Base-by-base conservation (phyloP, 1,139 yeast genomes). In the Geotrichum carabidarum region DNA sequence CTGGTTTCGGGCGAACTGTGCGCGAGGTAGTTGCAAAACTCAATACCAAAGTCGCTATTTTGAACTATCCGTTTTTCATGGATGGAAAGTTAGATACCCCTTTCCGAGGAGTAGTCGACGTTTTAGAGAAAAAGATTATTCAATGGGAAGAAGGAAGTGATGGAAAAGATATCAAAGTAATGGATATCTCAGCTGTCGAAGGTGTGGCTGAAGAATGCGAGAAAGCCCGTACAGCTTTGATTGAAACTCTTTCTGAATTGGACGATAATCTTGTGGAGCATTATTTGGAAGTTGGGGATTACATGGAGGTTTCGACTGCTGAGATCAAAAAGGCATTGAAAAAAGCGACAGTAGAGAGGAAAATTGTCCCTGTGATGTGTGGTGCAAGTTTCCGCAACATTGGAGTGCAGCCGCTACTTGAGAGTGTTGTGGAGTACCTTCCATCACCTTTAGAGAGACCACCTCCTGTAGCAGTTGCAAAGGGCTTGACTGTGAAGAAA, bases 351-450 rank as follows among this genome's bases (percentile, higher is more conserved):
- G 62, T 88, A 2, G 68, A 69, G 0, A 78, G 79, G 53, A 71
- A 74, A 41, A 75, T 88, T 2, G 79, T 86, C 0, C 98, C 99
- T 0, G 86, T 93, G 0, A 72, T 90, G 41, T 89, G 97, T 69
- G 99, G 99, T 2, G 87, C 98, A 0, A 86, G 97, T 52, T 93
- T 93, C 71, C 80, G 78, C 59, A 93, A 93, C 66, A 86, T 93
- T 52, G 99, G 99, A 12, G 95, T 93, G 1, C 99, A 93, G 66
- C 97, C 98, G 0, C 73, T 94, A 54, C 73, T 93, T 71, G 99
- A 93, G 68, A 91, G 95, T 0, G 77, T 91, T 14, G 77, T 82
- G 1, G 78, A 79, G 53, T 93, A 79, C 63, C 74, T 94, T 37
- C 99, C 99, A 0, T 81, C 93, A 0, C 98, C 99, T 0, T 60